These are phyloP conservation scores for Trypethelium eluteriae DNA, from an alignment of 495 filamentous ascomycete genomes.

Conservation along the genomic window DNA sequence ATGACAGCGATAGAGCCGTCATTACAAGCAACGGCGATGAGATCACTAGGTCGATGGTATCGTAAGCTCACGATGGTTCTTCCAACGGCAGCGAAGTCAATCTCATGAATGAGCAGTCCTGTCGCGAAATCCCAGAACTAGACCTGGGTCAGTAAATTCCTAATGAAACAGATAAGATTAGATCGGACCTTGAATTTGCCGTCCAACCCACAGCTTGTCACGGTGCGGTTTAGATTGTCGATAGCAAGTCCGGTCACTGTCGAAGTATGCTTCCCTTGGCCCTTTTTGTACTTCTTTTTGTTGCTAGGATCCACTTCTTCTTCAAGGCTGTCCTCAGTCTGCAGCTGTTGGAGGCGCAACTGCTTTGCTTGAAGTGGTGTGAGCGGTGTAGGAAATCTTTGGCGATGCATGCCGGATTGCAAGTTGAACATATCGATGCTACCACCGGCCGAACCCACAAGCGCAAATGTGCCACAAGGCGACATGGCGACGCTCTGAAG, in stretches of 20 bases:
- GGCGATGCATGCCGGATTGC: conserved; percentile 81
- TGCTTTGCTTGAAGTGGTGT: conserved; percentile 57
- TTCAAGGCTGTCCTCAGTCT: conserved; percentile 38
- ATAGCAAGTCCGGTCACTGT: conserved; percentile 78
- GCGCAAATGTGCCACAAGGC: conserved; percentile 84
- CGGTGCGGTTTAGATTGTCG: conserved; percentile 71
- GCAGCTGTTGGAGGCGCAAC: conserved; percentile 44
- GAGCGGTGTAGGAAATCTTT: conserved; percentile 68
- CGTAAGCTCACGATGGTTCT: conserved; percentile 59
- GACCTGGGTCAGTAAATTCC: not conserved
- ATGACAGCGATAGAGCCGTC: conserved; percentile 82
- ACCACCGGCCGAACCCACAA: conserved; percentile 79
- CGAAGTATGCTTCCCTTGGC: conserved; percentile 61
- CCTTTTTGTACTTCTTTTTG: conserved; percentile 37
- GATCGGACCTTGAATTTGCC: conserved; percentile 66
- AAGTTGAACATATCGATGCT: conserved; percentile 91
- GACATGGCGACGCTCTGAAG: conserved; percentile 70
- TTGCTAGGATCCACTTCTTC: conserved; percentile 30
- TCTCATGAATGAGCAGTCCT: conserved; percentile 66
- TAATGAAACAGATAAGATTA: not conserved
- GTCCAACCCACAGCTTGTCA: conserved; percentile 81
- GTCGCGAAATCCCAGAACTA: conserved; percentile 86
- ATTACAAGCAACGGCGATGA: conserved; percentile 83
- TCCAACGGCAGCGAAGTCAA: conserved; percentile 74
- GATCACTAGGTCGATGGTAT: conserved; percentile 71